Percentiles rank a stretch among this genome's conserved stretches.
Conservation (phyloP, 352 stramenopile species). For the Pythium volutum region DNA sequence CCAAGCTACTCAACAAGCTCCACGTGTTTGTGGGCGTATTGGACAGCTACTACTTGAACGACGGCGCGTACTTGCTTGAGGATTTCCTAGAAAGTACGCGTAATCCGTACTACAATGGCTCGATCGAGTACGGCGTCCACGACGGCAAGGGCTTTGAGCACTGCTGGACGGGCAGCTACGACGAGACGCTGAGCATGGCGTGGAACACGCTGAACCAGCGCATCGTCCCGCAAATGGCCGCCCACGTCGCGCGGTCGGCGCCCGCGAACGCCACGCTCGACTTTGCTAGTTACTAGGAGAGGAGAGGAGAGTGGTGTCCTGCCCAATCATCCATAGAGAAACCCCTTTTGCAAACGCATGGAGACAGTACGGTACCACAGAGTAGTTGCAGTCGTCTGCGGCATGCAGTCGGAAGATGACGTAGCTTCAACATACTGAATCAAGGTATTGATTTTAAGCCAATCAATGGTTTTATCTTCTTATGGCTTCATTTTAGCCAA, state of each 20-base stretch:
- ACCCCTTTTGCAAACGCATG: not conserved
- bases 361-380: not conserved
- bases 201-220: constrained; percentile 76
- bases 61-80: constrained; percentile 65
- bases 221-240: constrained; percentile 63
- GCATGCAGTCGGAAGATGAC: no score
- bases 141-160: constrained; percentile 71
- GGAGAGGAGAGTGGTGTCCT: not conserved
- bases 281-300: constrained; percentile 48
- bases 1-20: constrained; percentile 73
- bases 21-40: constrained; percentile 72
- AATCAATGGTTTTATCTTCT: no score
- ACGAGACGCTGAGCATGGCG: constrained; percentile 62
- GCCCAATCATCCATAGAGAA: not conserved
- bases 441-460: no score
- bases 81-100: constrained; percentile 60
- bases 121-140: constrained; percentile 63
- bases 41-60: constrained; percentile 79
- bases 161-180: constrained; percentile 73
- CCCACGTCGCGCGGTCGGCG: constrained; percentile 51
- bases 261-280: constrained; percentile 43
- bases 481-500: no score
- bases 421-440: no score
- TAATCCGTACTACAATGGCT: constrained; percentile 69
- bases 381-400: no score